Evolutionary conservation across 2,329 filamentous ascomycete genomes (phyloP), one percentile per base, ranked within the genome.

Genomic region (Pleomassaria siparia): DNA sequence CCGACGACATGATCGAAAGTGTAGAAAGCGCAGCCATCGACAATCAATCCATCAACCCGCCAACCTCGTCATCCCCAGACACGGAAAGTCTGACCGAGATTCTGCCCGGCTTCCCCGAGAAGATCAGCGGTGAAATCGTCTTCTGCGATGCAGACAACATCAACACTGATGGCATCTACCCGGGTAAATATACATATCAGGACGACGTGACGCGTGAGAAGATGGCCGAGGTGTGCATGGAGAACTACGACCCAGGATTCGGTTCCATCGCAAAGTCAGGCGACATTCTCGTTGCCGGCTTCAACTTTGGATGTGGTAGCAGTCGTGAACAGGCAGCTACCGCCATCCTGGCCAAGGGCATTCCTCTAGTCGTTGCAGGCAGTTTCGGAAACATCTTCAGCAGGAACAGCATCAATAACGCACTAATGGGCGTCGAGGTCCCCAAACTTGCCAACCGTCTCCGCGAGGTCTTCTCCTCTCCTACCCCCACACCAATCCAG

Each of bases 161-260:
- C 67, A 89, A 94, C 73, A 97, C 92, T 0, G 92, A 97, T 64
- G 86, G 82, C 44, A 96, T 97, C 68, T 97, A 97, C 70, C 88
- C 91, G 0, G 90, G 89, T 4, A 91, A 91, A 66, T 91, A 89
- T 70, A 96, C 91, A 0, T 97, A 97, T 72, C 89, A 95, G 66
- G 91, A 97, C 64, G 81, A 88, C 60, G 79, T 97, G 1, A 74
- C 87, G 0, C 76, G 73, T 0, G 86, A 89, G 51, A 83, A 83
- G 47, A 96, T 97, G 92, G 89, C 90, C 0, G 77, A 88, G 56
- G 91, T 91, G 0, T 91, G 88, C 71, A 96, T 97, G 91, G 81
- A 87, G 67, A 97, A 97, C 78, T 97, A 96, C 73, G 92, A 97
- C 66, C 73, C 80, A 0, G 67, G 76, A 0, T 96, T 96, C 67